Evolutionary conservation across 2,329 filamentous ascomycete genomes (phyloP), one percentile per base, ranked within the genome.

Genomic region (Penicillium sp.): DNA sequence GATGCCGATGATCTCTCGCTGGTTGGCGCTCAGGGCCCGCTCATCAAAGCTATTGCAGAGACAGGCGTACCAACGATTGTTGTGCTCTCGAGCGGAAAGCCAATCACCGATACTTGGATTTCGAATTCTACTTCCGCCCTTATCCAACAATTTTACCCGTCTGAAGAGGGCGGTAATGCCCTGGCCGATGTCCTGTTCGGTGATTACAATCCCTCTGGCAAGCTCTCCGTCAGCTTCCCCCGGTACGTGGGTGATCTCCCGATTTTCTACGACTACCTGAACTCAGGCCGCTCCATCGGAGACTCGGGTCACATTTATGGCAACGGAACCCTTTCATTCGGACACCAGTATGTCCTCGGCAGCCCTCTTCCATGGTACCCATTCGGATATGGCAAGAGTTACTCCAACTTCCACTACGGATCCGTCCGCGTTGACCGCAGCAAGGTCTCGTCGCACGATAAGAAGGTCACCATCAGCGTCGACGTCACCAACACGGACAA

Each of bases 141-240:
- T 0, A 71, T 88, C 0, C 85, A 88, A 61, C 84, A 88, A 65
- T 88, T 88, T 68, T 89, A 88, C 58, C 83, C 83, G 5, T 83
- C 81, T 0, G 83, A 87, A 58, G 73, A 86, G 68, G 83, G 83
- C 25, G 83, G 84, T 0, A 71, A 82, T 49, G 83, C 83, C 1
- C 73, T 86, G 1, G 83, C 84, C 0, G 81, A 85, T 52, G 73
- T 86, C 28, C 72, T 86, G 1, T 84, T 81, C 57, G 84, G 84
- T 26, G 72, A 80, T 46, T 76, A 79, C 45, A 85, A 83, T 64
- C 83, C 83, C 0, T 82, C 78, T 1, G 84, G 84, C 35, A 84
- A 80, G 62, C 75, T 86, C 9, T 76, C 78, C 1, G 82, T 88
- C 32, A 81, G 79, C 9, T 83, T 88, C 61, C 85, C 85, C 0